Evolutionary conservation across 139 green algal genomes (phyloP), one percentile per base, ranked within the genome.

Genomic region (Chlamydomonas incerta): DNA sequence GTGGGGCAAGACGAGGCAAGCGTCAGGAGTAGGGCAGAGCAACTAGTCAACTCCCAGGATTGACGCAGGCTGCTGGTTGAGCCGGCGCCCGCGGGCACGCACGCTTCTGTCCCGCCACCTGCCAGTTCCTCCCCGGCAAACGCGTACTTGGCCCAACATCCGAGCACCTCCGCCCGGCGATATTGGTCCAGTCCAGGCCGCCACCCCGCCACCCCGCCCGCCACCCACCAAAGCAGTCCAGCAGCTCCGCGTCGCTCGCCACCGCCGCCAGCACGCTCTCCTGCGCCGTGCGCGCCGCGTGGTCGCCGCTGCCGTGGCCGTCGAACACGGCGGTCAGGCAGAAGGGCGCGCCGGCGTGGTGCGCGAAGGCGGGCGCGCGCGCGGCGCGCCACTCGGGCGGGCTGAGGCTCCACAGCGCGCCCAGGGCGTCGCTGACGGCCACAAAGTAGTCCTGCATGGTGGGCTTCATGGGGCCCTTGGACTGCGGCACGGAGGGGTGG

Each of bases 361-460:
- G 63, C 14, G 37, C 34, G 15, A 65, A 66, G 63, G 41, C 41
- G 0, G 63, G 46, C 21, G 13, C 63, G 29, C 37, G 63, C 28
- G 41, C 55, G 20, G 62, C 63, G 3, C 63, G 37, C 77, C 77
- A 83, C 3, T 31, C 20, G 29, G 63, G 28, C 11, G 77, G 77
- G 17, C 26, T 55, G 3, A 83, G 77, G 3, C 63, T 31, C 77
- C 63, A 74, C 9, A 83, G 63, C n/a, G 77, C 77, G 37, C 57
- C 77, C 15, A 83, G 65, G 1, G 46, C 41, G 29, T 83, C 77
- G 15, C 33, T 63, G 0, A 83, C 77, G 3, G 77, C 77, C 0
- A 74, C 77, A 28, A 83, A 83, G 63, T 74, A 83, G 77, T 83
- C 77, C 34, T 83, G 77, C 77, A 83, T 83, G 63, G 63, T 74